A percentile compares a stretch with the other conserved stretches of the same genome.
These are phyloP conservation scores for Arabidopsis arenosa DNA, from an alignment of 345 rosid genomes.

Conservation along the genomic window DNA sequence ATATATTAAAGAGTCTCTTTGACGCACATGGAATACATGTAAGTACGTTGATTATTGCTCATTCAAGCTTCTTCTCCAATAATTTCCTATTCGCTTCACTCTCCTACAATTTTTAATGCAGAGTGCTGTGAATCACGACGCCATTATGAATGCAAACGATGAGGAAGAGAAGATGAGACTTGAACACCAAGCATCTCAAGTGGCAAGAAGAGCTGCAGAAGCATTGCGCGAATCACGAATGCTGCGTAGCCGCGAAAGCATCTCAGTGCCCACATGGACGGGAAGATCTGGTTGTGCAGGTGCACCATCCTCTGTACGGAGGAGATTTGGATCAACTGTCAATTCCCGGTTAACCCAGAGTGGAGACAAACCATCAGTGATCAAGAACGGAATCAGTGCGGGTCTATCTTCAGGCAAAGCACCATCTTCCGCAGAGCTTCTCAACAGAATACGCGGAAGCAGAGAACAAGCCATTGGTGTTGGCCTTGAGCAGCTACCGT, in stretches of 20 bases:
- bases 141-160: conserved; percentile 69
- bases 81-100: not conserved
- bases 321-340: conserved; percentile 76
- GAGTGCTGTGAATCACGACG: conserved; percentile 96
- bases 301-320: conserved; percentile 74
- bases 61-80: conserved; percentile 12
- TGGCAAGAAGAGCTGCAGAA: conserved; percentile 95
- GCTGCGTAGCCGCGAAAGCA: conserved; percentile 77
- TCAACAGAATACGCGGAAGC: conserved; percentile 77
- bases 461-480: conserved; percentile 73
- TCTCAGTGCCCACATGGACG: conserved; percentile 95
- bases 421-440: conserved; percentile 78
- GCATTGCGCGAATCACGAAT: conserved; percentile 86
- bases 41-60: conserved; percentile 42
- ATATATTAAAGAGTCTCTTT: conserved; percentile 79
- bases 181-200: conserved; percentile 90
- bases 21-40: conserved; percentile 93
- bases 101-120: conserved; percentile 34
- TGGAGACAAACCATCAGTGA: conserved; percentile 48
- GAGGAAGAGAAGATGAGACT: conserved; percentile 83
- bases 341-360: conserved; percentile 57
- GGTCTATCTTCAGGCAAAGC: conserved; percentile 87
- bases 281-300: conserved; percentile 93
- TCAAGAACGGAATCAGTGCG: conserved; percentile 63
- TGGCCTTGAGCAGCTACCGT: conserved; percentile 50